Percentiles rank a stretch among this genome's conserved stretches.
These are phyloP conservation scores for Boletellus ananiceps DNA, from an alignment of 768 basidiomycete genomes.

Conservation along the genomic window DNA sequence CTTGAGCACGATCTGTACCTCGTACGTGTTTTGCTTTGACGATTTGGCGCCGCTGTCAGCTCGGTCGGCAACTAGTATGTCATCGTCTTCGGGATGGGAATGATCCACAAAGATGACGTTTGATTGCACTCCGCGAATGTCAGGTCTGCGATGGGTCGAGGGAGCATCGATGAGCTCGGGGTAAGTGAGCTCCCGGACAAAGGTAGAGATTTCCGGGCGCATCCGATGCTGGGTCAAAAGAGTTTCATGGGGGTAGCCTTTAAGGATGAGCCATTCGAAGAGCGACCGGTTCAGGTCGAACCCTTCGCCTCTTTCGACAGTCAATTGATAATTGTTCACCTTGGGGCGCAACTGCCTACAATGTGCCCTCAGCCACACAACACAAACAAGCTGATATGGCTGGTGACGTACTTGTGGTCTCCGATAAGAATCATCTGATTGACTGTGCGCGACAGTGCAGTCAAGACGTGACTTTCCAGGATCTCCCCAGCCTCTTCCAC, in stretches of 20 bases:
- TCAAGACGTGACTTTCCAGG: slow-evolving; percentile 62
- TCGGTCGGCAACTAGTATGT: slow-evolving; percentile 37
- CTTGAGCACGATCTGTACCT: slow-evolving; percentile 61
- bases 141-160: slow-evolving; percentile 43
- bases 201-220: slow-evolving; percentile 65
- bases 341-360: slow-evolving; percentile 68
- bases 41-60: slow-evolving; percentile 43
- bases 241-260: slow-evolving; percentile 57
- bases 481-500: slow-evolving; percentile 77
- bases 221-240: slow-evolving; percentile 63
- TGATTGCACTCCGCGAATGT: slow-evolving; percentile 51
- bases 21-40: slow-evolving; percentile 60
- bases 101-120: slow-evolving; percentile 65
- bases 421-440: slow-evolving; percentile 66
- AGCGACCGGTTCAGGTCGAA: slow-evolving; percentile 64
- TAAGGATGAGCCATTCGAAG: slow-evolving; percentile 63
- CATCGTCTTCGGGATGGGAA: slow-evolving; percentile 50
- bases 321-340: slow-evolving; percentile 60
- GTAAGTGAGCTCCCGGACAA: slow-evolving; percentile 64
- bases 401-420: slow-evolving; percentile 55
- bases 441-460: slow-evolving; percentile 45
- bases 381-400: neutral
- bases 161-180: slow-evolving; percentile 60
- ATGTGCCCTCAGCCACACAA: neutral
- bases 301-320: slow-evolving; percentile 66